These are phyloP conservation scores for Chaetomiaceae sp. DNA, from an alignment of 2,329 filamentous ascomycete genomes.

Conservation along the genomic window DNA sequence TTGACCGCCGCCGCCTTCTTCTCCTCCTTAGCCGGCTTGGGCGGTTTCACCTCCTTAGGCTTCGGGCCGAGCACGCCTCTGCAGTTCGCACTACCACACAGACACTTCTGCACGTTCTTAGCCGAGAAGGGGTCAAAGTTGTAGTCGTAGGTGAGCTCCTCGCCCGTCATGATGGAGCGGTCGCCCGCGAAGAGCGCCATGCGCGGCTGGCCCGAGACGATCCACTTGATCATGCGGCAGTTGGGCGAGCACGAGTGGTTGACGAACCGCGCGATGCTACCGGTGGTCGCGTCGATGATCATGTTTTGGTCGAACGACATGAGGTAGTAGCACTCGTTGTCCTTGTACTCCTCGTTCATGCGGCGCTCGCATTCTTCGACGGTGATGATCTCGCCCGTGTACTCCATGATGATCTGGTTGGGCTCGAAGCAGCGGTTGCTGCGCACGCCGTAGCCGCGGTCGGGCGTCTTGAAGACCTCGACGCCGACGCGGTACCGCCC, in stretches of 20 bases:
- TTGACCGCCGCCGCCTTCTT: slow-evolving; percentile 45
- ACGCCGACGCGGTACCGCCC: slow-evolving; percentile 90
- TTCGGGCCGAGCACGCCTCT: slow-evolving; percentile 61
- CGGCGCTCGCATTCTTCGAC: slow-evolving; percentile 88
- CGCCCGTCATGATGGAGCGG: slow-evolving; percentile 83
- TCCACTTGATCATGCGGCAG: slow-evolving; percentile 97
- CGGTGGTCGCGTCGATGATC: slow-evolving; percentile 95
- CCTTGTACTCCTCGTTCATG: slow-evolving; percentile 90
- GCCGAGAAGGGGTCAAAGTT: slow-evolving; percentile 66
- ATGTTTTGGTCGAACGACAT: slow-evolving; percentile 99
- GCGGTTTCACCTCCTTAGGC: slow-evolving; percentile 50
- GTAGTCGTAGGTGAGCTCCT: slow-evolving; percentile 94
- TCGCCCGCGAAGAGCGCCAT: slow-evolving; percentile 97
- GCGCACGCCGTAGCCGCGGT: slow-evolving; percentile 87
- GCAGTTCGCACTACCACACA: slow-evolving; percentile 60
- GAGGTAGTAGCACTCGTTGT: slow-evolving; percentile 96
- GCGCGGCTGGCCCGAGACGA: slow-evolving; percentile 84
- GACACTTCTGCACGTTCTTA: slow-evolving; percentile 64
- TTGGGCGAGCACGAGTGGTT: slow-evolving; percentile 97
- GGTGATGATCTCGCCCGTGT: slow-evolving; percentile 95
- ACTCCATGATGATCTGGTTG: slow-evolving; percentile 96
- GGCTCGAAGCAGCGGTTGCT: slow-evolving; percentile 83
- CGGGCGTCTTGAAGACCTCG: slow-evolving; percentile 85
- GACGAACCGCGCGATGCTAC: slow-evolving; percentile 94
- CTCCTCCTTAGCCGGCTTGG: slow-evolving; percentile 43